Evolutionary conservation across 192 early-diverging fungal genomes (phyloP).

Genomic region (Radiomyces spectabilis): DNA sequence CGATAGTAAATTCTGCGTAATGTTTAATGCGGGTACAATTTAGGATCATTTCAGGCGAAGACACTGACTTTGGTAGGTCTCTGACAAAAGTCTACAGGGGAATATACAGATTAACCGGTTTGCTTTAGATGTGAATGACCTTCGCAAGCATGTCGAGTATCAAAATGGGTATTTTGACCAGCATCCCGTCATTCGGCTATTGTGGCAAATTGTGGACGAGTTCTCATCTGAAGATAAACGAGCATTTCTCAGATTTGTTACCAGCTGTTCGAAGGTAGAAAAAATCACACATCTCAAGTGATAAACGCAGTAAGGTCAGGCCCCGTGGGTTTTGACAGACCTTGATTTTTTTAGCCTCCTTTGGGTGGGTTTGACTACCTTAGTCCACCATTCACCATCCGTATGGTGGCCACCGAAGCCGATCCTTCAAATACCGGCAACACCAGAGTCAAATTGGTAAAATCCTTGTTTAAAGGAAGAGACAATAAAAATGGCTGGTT

Average conservation of each 20-base stretch:
- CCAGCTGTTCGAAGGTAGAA: constrained; percentile 61
- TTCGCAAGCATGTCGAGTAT: constrained; percentile 55
- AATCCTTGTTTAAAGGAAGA: constrained; percentile 54
- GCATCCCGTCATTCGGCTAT: constrained; percentile 58
- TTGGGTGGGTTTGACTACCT: constrained; percentile 55
- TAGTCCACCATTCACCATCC: constrained; percentile 49
- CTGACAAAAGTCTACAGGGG: not conserved
- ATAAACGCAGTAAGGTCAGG: too few relatives aligned
- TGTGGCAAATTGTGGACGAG: constrained; percentile 63
- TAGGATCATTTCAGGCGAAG: constrained; percentile 54
- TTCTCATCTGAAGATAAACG: constrained; percentile 53
- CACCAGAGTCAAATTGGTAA: too few relatives aligned
- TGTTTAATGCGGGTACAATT: not conserved
- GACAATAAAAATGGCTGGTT: constrained; percentile 50
- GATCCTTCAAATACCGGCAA: too few relatives aligned
- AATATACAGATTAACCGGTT: not conserved
- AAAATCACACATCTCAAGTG: too few relatives aligned
- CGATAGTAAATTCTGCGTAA: too few relatives aligned
- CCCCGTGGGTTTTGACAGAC: not conserved
- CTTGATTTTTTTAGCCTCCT: constrained; percentile 36
- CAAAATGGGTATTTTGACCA: constrained; percentile 61
- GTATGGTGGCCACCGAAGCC: constrained; percentile 33
- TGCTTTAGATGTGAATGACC: constrained; percentile 50
- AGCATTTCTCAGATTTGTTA: constrained; percentile 70
- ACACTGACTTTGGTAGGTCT: constrained; percentile 51